phyloP scores from a whole-genome alignment of 1,284 basidiomycete genomes.

The Papiliotrema flavescens region DNA sequence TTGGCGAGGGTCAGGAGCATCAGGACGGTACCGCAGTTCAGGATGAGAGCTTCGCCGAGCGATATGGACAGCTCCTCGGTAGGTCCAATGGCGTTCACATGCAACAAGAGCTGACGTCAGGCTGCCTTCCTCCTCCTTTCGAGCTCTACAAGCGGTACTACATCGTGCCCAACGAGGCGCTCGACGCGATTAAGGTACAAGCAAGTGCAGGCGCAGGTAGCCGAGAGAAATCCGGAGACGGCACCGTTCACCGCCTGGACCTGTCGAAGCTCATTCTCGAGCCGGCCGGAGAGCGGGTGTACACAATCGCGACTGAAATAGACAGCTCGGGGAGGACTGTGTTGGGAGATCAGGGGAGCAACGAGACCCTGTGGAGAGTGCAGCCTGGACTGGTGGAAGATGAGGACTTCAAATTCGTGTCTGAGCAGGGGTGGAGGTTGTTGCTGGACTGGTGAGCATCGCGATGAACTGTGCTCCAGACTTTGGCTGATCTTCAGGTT shows the following conservation, averaged over 20 bases:
- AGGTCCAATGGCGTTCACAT: conserved; percentile 2
- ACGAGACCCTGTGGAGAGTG: conserved; percentile 34
- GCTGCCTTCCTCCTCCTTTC: conserved; percentile 26
- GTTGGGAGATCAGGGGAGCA: conserved; percentile 5
- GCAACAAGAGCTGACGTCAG: too few species aligned
- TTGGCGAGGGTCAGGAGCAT: conserved; percentile 14
- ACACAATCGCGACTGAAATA: conserved; percentile 19
- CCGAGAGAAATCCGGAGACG: too few species aligned
- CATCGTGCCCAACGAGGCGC: conserved; percentile 30
- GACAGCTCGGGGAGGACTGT: conserved; percentile 1
- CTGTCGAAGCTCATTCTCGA: conserved; percentile 22
- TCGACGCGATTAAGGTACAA: too few species aligned
- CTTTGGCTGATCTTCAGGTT: conserved; percentile 54
- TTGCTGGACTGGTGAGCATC: conserved; percentile 63
- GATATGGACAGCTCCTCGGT: conserved; percentile 25
- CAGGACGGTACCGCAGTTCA: background rate
- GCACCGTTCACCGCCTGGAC: conserved; percentile 15
- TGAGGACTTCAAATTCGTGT: conserved; percentile 73
- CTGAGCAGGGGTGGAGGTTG: conserved; percentile 66
- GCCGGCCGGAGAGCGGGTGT: conserved; percentile 18
- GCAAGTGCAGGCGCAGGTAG: too few species aligned
- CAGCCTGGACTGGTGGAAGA: conserved; percentile 57
- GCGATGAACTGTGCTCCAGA: conserved; percentile 8
- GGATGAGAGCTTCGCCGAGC: conserved; percentile 12
- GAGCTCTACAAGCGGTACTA: conserved; percentile 30